A percentile compares a stretch with the other conserved stretches of the same genome.
phyloP scores from a whole-genome alignment of 345 rosid species.

The Raphanus sativus region DNA sequence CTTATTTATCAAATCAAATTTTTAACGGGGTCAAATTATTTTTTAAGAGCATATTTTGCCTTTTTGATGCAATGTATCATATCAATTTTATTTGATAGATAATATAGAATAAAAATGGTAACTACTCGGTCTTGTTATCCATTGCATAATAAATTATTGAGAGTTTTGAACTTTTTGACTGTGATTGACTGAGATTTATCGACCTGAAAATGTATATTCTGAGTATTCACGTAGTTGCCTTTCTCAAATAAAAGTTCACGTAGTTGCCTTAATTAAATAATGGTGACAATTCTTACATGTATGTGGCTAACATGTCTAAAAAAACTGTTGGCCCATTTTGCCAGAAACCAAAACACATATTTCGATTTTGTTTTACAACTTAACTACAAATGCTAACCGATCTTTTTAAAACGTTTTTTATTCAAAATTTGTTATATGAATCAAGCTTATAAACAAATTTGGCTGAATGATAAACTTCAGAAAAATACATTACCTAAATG shows the following conservation, averaged over 20 bases:
- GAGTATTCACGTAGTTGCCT: neutral
- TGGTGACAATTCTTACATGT: neutral
- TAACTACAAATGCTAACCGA: neutral
- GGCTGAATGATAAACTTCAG: neutral
- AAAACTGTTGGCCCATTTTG: conserved; percentile 21
- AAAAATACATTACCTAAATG: neutral
- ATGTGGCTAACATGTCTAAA: conserved; percentile 16
- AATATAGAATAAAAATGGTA: no score
- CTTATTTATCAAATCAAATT: no score
- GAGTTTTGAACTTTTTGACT: conserved; percentile 3
- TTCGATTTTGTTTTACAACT: neutral
- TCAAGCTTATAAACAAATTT: neutral
- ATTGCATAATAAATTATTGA: neutral
- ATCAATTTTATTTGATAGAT: no score
- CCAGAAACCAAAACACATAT: neutral
- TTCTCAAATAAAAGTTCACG: neutral
- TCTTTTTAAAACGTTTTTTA: neutral
- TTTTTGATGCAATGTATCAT: no score
- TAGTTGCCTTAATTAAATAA: neutral
- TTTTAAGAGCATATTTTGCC: no score
- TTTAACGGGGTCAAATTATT: no score
- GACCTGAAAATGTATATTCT: neutral
- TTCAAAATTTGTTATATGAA: neutral
- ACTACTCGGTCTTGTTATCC: neutral
- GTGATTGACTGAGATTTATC: conserved; percentile 1